A percentile compares a stretch with the other conserved stretches of the same genome.
phyloP scores from a whole-genome alignment of 768 basidiomycete genomes.

The Polyporus arcularius region DNA sequence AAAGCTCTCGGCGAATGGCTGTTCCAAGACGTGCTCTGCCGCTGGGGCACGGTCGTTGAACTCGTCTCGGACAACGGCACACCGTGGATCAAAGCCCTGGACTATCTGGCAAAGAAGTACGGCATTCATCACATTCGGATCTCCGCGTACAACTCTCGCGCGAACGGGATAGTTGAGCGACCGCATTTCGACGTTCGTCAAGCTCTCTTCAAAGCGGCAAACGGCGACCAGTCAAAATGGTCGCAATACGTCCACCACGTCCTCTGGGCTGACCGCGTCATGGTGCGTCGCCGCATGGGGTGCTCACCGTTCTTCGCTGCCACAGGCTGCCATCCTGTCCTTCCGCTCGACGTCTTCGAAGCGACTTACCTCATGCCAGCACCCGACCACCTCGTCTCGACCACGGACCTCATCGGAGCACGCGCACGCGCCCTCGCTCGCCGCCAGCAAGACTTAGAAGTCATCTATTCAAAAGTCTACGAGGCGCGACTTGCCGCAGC shows the following conservation, averaged over 20 bases:
- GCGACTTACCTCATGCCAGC: conserved; percentile 21
- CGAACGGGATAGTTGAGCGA: conserved; percentile 26
- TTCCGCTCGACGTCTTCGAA: conserved; percentile 25
- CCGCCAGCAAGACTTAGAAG: conserved; percentile 10
- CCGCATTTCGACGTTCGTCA: conserved; percentile 23
- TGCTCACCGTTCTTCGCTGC: conserved; percentile 32
- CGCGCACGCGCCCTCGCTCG: conserved; percentile 16
- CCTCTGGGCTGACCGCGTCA: conserved; percentile 42
- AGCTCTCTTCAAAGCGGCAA: conserved; percentile 23
- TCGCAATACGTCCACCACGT: conserved; percentile 23
- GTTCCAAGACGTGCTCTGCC: conserved; percentile 35
- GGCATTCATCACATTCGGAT: conserved; percentile 39
- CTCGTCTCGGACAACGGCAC: conserved; percentile 47
- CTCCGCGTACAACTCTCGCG: conserved; percentile 25
- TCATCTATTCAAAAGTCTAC: neutral
- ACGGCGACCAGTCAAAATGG: conserved; percentile 24
- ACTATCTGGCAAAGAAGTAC: conserved; percentile 29
- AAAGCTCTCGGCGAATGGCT: too few species aligned
- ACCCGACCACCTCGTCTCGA: conserved; percentile 7
- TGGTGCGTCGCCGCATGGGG: conserved; percentile 29
- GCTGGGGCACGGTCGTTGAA: conserved; percentile 39
- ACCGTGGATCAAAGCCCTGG: conserved; percentile 29
- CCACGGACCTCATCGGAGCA: conserved; percentile 18
- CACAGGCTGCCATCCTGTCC: conserved; percentile 19
- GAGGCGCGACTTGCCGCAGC: conserved; percentile 2